Percentiles rank a stretch among this genome's conserved stretches.
phyloP scores from a whole-genome alignment of 1,139 yeast species.

The Sugiyamaella grinbergsii region DNA sequence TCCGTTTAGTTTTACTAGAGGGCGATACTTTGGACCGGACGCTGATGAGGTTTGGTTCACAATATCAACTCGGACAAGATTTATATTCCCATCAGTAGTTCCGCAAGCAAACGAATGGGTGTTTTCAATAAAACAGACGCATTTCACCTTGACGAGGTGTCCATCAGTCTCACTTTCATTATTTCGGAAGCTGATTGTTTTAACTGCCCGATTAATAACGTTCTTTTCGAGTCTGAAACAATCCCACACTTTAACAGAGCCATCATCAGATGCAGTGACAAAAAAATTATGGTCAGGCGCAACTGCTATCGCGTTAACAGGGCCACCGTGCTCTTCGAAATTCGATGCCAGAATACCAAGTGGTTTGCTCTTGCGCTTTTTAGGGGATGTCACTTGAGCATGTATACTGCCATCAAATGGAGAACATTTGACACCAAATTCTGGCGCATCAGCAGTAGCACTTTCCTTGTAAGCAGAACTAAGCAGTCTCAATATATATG shows the following conservation, averaged over 20 bases:
- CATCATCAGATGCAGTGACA: constrained; percentile 76
- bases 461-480: constrained; percentile 58
- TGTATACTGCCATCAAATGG: constrained; percentile 3
- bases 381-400: background rate
- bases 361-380: constrained; percentile 33
- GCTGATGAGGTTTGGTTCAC: constrained; percentile 39
- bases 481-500: constrained; percentile 61
- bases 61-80: constrained; percentile 60
- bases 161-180: background rate
- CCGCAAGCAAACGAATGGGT: constrained; percentile 70
- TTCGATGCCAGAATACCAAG: constrained; percentile 61
- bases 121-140: constrained; percentile 53
- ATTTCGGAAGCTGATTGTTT: constrained; percentile 27
- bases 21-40: constrained; percentile 39
- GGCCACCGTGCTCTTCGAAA: constrained; percentile 54
- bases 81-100: constrained; percentile 63
- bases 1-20: constrained; percentile 37
- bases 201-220: constrained; percentile 60
- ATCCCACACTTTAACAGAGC: constrained; percentile 79
- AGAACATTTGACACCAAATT: constrained; percentile 56
- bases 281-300: constrained; percentile 66
- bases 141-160: constrained; percentile 32
- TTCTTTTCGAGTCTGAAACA: constrained; percentile 63
- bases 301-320: constrained; percentile 58
- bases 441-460: constrained; percentile 56